phyloP scores from a whole-genome alignment of 129 eudicot species.

The Artemisia tridentata region DNA sequence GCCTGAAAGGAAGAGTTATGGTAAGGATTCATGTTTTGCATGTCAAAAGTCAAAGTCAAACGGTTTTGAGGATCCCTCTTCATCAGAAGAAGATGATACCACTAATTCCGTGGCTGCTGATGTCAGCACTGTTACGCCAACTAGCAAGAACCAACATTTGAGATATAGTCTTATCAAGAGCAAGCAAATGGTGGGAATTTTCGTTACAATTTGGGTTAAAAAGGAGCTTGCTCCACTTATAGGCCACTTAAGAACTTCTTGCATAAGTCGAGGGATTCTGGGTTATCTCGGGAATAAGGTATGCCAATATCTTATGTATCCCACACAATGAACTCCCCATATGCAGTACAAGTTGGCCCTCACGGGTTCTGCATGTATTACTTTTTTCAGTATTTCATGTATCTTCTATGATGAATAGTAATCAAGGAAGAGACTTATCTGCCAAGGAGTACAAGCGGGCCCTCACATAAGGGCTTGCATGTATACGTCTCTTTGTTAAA shows the following conservation, averaged over 20 bases:
- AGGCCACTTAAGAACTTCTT: constrained; percentile 57
- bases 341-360: not conserved
- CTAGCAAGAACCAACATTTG: constrained; percentile 36
- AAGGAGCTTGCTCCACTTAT: constrained; percentile 57
- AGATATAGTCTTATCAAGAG: constrained; percentile 56
- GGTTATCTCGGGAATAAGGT: constrained; percentile 77
- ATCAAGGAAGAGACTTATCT: no score
- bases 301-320: constrained; percentile 9
- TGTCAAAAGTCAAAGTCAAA: constrained; percentile 43
- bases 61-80: constrained; percentile 44
- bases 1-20: constrained; percentile 43
- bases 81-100: constrained; percentile 55
- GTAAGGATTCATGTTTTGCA: constrained; percentile 54
- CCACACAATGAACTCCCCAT: not conserved
- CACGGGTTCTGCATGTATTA: not conserved
- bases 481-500: not conserved
- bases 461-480: not conserved
- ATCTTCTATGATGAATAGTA: not conserved
- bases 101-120: constrained; percentile 30
- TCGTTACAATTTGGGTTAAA: constrained; percentile 60
- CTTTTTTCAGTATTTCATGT: not conserved
- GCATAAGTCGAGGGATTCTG: constrained; percentile 65
- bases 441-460: not conserved
- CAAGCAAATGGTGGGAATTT: constrained; percentile 78
- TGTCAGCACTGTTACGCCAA: constrained; percentile 24